A percentile compares a stretch with the other conserved stretches of the same genome.
Conservation (phyloP, 345 rosid genomes). For the Euphorbia lathyris region DNA sequence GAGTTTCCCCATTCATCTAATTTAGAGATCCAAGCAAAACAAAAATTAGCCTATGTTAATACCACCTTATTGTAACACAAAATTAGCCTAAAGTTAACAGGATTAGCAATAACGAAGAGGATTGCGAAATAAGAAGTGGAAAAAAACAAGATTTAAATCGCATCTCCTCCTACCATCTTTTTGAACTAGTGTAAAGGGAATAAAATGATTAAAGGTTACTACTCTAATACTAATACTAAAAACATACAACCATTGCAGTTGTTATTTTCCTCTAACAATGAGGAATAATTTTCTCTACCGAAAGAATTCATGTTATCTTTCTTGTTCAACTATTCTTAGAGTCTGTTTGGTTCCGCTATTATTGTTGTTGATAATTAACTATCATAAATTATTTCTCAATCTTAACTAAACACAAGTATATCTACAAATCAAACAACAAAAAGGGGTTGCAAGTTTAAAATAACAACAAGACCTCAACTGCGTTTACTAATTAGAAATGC, state of each 20-base stretch:
- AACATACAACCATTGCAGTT: background rate
- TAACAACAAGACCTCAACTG: background rate
- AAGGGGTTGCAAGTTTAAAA: no score
- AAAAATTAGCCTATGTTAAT: background rate
- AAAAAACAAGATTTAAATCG: background rate
- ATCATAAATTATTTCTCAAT: background rate
- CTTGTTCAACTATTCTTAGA: background rate
- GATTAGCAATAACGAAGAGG: no score
- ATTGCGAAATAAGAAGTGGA: background rate
- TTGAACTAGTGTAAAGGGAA: no score
- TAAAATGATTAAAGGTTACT: background rate
- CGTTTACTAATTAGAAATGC: background rate
- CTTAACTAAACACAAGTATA: no score
- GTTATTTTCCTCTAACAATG: background rate
- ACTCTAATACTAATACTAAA: no score
- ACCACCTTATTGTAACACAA: background rate
- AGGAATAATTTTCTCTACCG: background rate
- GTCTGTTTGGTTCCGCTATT: no score
- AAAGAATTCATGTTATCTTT: background rate
- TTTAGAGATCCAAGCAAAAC: constrained; percentile 17
- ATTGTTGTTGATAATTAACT: no score
- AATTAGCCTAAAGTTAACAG: no score
- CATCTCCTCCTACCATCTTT: background rate
- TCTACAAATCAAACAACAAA: no score
- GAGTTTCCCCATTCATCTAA: constrained; percentile 92